Base-by-base conservation (phyloP, 768 basidiomycete species). In the Kwoniella pini region DNA sequence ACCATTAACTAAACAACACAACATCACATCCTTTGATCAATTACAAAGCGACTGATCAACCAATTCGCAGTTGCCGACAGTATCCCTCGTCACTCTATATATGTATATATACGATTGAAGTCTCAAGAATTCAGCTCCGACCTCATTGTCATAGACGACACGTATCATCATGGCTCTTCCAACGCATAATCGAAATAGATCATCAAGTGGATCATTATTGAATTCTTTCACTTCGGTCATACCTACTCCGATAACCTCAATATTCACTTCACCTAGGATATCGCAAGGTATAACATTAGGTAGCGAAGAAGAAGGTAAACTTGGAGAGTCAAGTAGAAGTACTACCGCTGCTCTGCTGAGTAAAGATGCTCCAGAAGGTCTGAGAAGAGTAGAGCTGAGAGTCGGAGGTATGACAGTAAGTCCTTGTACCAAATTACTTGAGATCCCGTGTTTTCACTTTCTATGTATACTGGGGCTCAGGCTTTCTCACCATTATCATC, bases 391-490 rank as follows among this genome's bases (percentile, higher is more conserved):
- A 15, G 76, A 77, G 50, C 64, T 77, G 43, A 62, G 65, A 46
- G 69, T 77, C 11, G 76, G 76, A 33, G 76, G 76, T 15, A 77
- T 77, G 76, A 77, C 76, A 10, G 74, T 76, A 42, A 60, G 74
- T 71, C 6, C 27, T 21, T 13, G 4, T 22, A 15, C 33, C n/a
- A n/a, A n/a, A n/a, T n/a, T n/a, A n/a, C n/a, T n/a, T n/a, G n/a
- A n/a, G n/a, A n/a, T n/a, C n/a, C n/a, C n/a, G n/a, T n/a, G n/a
- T n/a, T n/a, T n/a, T n/a, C n/a, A n/a, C n/a, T n/a, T n/a, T n/a
- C n/a, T n/a, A n/a, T n/a, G n/a, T n/a, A n/a, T n/a, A n/a, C 36
- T 42, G 5, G 9, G 6, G 40, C 19, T 13, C n/a, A 11, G 40
- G 9, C 40, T 19, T 42, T 10, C 5, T 42, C 40, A 10, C 12